Evolutionary conservation across 345 rosid genomes (phyloP).

Genomic region (Gossypium australe): DNA sequence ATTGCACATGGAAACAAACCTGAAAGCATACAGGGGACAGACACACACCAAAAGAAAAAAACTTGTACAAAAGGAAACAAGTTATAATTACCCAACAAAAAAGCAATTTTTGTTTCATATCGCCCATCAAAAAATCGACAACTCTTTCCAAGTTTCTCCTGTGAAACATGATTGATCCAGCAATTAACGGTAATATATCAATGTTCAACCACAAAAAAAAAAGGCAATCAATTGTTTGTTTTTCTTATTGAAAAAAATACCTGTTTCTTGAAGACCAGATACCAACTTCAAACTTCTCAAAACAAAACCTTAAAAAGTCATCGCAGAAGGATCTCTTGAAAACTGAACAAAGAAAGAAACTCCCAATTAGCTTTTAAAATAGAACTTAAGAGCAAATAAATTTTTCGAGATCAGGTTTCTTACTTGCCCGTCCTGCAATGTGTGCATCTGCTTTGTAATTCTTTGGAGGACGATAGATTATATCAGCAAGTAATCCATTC

Average conservation of each 20-base stretch:
- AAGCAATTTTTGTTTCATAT: constrained; percentile 61
- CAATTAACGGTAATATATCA: not conserved
- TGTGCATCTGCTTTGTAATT: constrained; percentile 38
- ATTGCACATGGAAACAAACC: not conserved
- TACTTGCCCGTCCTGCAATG: constrained; percentile 56
- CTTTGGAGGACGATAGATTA: constrained; percentile 44
- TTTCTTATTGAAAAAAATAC: constrained; percentile 20
- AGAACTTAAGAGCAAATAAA: not conserved
- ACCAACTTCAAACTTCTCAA: constrained; percentile 53
- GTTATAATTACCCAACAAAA: constrained; percentile 73
- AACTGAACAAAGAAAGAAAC: constrained; percentile 24
- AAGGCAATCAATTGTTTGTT: not conserved
- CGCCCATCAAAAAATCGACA: constrained; percentile 59
- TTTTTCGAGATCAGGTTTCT: constrained; percentile 11
- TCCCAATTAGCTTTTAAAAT: not conserved
- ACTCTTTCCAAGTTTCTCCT: constrained; percentile 55
- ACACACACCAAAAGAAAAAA: too few species aligned
- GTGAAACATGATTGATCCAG: constrained; percentile 9
- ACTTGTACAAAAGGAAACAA: not conserved
- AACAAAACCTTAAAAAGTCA: constrained; percentile 52
- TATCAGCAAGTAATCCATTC: constrained; percentile 80
- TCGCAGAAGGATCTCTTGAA: constrained; percentile 46
- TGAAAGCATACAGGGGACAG: not conserved
- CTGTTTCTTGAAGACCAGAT: constrained; percentile 55
- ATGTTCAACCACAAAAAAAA: not conserved